phyloP scores from a whole-genome alignment of 2,329 filamentous ascomycete genomes.

The Fulvia fulva region DNA sequence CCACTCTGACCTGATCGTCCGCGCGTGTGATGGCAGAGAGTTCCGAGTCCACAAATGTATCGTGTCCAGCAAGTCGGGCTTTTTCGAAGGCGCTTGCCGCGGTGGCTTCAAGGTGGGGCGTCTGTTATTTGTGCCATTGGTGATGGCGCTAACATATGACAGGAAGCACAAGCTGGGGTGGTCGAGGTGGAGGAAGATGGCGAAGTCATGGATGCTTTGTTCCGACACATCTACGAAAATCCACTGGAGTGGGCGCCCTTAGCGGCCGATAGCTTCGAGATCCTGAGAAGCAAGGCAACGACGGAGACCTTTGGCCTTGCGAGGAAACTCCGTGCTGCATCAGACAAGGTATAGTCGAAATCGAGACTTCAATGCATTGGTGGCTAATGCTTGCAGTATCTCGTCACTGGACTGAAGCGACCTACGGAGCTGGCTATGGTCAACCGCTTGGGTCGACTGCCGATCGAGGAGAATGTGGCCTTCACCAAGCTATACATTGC shows the following conservation, averaged over 20 bases:
- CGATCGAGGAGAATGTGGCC: neutral
- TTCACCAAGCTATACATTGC: neutral
- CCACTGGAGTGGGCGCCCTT: neutral
- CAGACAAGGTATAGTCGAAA: neutral
- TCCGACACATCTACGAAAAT: slow-evolving; percentile 1
- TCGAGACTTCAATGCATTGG: neutral
- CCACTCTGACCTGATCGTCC: neutral
- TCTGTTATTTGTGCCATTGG: neutral
- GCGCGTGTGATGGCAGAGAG: neutral
- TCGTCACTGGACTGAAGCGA: neutral
- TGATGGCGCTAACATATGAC: neutral
- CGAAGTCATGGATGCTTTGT: neutral
- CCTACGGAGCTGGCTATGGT: neutral
- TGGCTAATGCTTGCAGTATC: neutral
- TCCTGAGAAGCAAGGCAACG: neutral
- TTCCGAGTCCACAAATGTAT: neutral
- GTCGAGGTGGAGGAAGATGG: slow-evolving; percentile 1
- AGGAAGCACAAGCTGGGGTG: neutral
- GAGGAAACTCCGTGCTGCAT: neutral
- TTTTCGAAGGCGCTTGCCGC: neutral
- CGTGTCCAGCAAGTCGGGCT: neutral
- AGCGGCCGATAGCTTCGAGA: neutral
- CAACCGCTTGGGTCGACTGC: neutral
- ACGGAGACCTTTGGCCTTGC: neutral
- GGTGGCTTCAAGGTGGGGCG: neutral